Percentiles rank a stretch among this genome's conserved stretches.
These are phyloP conservation scores for Solanum sejunctum DNA, from an alignment of 257 asterid genomes.

Conservation along the genomic window DNA sequence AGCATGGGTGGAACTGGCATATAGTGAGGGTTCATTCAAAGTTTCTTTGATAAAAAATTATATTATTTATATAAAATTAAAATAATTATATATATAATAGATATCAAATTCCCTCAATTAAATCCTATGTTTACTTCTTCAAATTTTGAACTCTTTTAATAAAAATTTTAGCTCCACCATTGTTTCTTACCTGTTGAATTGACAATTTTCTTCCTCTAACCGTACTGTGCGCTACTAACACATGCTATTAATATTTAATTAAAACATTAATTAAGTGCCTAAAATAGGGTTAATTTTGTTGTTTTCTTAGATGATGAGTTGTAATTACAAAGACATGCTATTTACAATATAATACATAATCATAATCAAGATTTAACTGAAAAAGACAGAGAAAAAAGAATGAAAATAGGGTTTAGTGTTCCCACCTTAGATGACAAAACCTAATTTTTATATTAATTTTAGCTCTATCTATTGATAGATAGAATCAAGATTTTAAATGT, in stretches of 20 bases:
- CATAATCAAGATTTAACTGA: background rate
- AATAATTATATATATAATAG: too few relatives aligned
- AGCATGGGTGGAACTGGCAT: too few relatives aligned
- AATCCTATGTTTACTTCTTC: too few relatives aligned
- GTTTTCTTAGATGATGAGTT: background rate
- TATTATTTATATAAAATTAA: too few relatives aligned
- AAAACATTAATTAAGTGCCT: background rate
- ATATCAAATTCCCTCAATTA: too few relatives aligned
- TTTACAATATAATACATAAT: background rate
- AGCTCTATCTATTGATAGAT: background rate
- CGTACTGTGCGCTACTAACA: background rate
- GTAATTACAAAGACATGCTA: background rate
- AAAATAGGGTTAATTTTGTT: background rate
- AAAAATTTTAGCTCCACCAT: too few relatives aligned
- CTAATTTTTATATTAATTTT: background rate
- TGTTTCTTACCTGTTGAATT: background rate
- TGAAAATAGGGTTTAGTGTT: background rate
- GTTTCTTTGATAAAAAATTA: too few relatives aligned
- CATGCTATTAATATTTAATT: background rate
- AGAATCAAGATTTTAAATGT: background rate
- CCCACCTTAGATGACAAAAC: background rate
- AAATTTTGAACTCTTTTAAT: too few relatives aligned
- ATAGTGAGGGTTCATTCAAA: too few relatives aligned
- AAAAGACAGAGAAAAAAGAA: background rate
- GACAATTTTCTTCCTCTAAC: background rate